Evolutionary conservation across 768 basidiomycete genomes (phyloP).

Genomic region (Rhodotorula paludigena): DNA sequence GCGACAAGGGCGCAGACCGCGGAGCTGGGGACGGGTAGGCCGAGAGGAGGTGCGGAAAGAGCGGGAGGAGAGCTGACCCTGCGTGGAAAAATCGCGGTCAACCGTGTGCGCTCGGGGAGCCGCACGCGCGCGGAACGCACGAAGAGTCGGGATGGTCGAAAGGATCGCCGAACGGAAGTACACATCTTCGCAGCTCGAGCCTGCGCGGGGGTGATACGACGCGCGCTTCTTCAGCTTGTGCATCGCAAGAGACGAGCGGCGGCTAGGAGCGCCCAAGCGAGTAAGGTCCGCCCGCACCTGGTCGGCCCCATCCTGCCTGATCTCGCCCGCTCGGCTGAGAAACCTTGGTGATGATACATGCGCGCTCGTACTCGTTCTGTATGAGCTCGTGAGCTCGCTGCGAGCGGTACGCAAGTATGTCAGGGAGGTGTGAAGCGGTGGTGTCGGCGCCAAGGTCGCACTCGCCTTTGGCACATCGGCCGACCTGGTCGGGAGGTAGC

Average conservation of each 20-base stretch:
- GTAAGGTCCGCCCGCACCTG: no score
- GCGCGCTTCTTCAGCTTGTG: no score
- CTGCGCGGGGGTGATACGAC: no score
- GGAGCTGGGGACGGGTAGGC: background rate
- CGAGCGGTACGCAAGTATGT: background rate
- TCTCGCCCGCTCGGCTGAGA: constrained; percentile 8
- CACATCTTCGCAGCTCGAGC: background rate
- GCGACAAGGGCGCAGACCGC: constrained; percentile 6
- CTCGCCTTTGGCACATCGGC: constrained; percentile 10
- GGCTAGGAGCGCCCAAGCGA: no score
- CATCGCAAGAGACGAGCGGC: no score
- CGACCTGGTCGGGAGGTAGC: constrained; percentile 9
- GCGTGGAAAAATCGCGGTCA: background rate
- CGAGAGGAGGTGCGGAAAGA: constrained; percentile 6
- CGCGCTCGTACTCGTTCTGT: constrained; percentile 19
- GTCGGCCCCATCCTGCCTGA: constrained; percentile 14
- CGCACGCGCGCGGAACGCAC: background rate
- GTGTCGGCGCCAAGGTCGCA: background rate
- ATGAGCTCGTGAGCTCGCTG: constrained; percentile 16
- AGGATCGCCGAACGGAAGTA: constrained; percentile 19
- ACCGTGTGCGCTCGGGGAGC: background rate
- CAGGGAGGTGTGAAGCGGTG: background rate
- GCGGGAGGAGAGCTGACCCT: background rate
- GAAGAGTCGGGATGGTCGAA: constrained; percentile 7
- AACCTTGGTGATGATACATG: constrained; percentile 12